Base-by-base conservation (phyloP, 768 basidiomycete genomes). In the Phlebiopsis gigantea region DNA sequence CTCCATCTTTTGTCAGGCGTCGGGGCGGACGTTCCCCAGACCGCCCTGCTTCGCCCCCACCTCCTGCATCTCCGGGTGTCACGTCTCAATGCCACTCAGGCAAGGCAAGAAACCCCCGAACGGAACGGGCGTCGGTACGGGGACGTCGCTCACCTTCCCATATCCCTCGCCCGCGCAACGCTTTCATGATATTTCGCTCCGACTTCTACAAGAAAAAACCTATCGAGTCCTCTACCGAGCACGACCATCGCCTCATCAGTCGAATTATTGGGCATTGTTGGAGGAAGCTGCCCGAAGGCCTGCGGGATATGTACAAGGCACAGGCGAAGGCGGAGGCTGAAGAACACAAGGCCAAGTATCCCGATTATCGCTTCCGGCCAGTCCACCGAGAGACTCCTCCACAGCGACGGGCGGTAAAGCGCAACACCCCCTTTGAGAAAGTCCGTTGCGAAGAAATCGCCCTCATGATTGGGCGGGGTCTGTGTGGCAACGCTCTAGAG, bases 161-260 rank as follows among this genome's bases (percentile, higher is more conserved):
- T 65, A 80, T 90, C 30, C 84, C 83, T 30, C 84, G 91, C 12
- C 92, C 92, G 1, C 79, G 87, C 49, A 95, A 94, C 65, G 85
- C 91, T 9, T 95, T 93, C 76, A 90, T 93, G 71, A 75, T 92
- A 57, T 93, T 82, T 67, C 84, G 91, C 44, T 88, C 83, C 19
- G 80, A 79, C 65, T 79, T 88, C 47, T 79, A 87, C 71, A 71
- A 73, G 50, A 78, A 78, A 58, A 71, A 75, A 2, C 72, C 76
- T 34, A 67, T 45, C 28, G 81, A 80, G 47, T 76, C 77, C 1
- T 69, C 70, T 39, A 73, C 81, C 53, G 87, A 89, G 72, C 77
- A 73, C 57, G 82, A 87, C 52, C 90, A 93, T 66, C 84, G 88
- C 67, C 79, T 82, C 53, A 80, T 93, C 56, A 87, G 84, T 57